A percentile compares a stretch with the other conserved stretches of the same genome.
phyloP scores from a whole-genome alignment of 2,329 filamentous ascomycete genomes.

The Cordyceps fumosorosea region DNA sequence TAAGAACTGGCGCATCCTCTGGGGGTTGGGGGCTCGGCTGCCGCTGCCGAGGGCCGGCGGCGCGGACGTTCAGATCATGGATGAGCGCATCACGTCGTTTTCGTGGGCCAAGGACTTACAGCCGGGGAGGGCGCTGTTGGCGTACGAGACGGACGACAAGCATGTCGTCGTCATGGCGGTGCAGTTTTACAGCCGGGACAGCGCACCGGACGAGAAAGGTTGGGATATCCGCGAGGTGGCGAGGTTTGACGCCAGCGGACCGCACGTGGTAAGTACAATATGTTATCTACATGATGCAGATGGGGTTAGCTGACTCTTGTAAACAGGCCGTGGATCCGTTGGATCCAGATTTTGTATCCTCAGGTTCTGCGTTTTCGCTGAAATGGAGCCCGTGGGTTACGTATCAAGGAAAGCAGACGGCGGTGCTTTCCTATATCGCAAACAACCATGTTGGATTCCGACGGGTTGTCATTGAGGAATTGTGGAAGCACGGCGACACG shows the following conservation, averaged over 20 bases:
- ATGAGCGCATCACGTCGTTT: constrained; percentile 44
- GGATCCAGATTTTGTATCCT: constrained; percentile 44
- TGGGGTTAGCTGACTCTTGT: not conserved
- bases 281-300: not conserved
- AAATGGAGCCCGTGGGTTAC: constrained; percentile 49
- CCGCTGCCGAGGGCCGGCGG: constrained; percentile 36
- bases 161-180: constrained; percentile 47
- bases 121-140: constrained; percentile 38
- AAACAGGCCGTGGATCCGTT: constrained; percentile 23
- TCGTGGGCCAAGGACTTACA: constrained; percentile 44
- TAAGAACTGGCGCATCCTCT: constrained; percentile 47
- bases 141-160: constrained; percentile 43
- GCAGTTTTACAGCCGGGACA: constrained; percentile 28
- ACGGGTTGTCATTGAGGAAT: constrained; percentile 34
- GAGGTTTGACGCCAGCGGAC: constrained; percentile 41
- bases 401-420: constrained; percentile 27
- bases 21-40: constrained; percentile 48
- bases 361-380: constrained; percentile 43
- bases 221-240: constrained; percentile 47
- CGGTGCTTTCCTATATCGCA: constrained; percentile 44
- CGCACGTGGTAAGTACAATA: constrained; percentile 28
- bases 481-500: constrained; percentile 28
- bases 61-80: constrained; percentile 26
- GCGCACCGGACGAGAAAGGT: constrained; percentile 23
- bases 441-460: constrained; percentile 51